Base-by-base conservation (phyloP, 1,284 basidiomycete genomes). In the Coniferiporia sulphurascens region DNA sequence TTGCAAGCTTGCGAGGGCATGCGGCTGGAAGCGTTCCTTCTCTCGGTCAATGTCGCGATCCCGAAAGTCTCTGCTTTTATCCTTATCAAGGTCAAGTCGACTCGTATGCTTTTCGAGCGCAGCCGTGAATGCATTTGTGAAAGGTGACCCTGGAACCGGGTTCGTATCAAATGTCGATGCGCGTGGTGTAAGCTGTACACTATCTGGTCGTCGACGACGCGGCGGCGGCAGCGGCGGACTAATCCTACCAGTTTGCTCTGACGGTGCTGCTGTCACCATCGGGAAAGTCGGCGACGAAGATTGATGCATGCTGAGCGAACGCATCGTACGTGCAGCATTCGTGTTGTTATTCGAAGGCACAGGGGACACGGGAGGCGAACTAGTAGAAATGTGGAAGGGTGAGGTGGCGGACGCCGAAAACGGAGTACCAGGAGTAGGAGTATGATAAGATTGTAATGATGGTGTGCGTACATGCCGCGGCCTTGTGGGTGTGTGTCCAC, bases 291-390 rank as follows among this genome's bases (percentile, higher is more conserved):
- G 32, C 12, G 53, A 46, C 38, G 44, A 41, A 17, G 44, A 12
- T 41, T 81, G 74, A 65, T 84, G 80, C 70, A 87, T 67, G 0
- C 82, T 84, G 65, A 78, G 81, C 19, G 82, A 84, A 4, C 85
- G 76, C 53, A 75, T 75, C 0, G 82, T 71, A 10, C 79, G 75
- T 0, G 72, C 19, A 17, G 52, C 19, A 27, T 32, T 41, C 15
- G 38, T 41, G 15, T 41, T 41, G 9, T 12, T 41, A 15, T 41
- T 41, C 38, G 38, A 15, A 41, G 38, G 15, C 38, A 41, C 7
- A 8, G 38, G 38, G 38, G 38, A 41, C 38, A 41, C 19, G 9
- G 54, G 43, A 22, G 55, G 27, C 10, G 56, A 27, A 34, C 57
- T 13, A 36, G 46, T 34, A 10, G 55, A 36, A 52, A 46, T n/a